Conservation (phyloP, 192 early-diverging fungal species). For the Dimargaris verticillata region DNA sequence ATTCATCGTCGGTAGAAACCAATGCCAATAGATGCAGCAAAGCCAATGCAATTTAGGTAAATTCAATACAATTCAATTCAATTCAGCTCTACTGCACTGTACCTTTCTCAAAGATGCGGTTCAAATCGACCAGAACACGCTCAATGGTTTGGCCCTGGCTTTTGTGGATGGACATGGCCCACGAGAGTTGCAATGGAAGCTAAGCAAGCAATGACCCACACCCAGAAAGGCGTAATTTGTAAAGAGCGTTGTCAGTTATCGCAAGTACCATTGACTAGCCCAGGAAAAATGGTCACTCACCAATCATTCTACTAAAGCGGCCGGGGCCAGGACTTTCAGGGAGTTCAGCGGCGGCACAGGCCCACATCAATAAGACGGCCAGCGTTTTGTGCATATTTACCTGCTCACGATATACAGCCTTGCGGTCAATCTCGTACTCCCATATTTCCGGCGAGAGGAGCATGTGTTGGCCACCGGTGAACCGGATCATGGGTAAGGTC, state of each 20-base stretch:
- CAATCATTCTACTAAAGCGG: no score
- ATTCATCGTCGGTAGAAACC: no score
- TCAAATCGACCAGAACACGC: conserved; percentile 53
- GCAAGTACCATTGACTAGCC: no score
- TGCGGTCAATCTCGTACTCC: conserved; percentile 30
- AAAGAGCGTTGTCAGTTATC: no score
- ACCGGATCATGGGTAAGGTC: conserved; percentile 22
- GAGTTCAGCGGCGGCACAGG: conserved; percentile 14
- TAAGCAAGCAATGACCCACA: no score
- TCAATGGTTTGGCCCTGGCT: conserved; percentile 77
- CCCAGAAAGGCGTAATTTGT: no score
- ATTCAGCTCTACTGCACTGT: no score
- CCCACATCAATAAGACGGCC: background rate
- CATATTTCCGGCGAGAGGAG: conserved; percentile 33
- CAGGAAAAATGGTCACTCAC: no score
- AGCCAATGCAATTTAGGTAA: no score
- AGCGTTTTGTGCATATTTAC: conserved; percentile 10
- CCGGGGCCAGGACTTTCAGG: no score
- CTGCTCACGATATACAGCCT: conserved; percentile 19
- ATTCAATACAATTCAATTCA: no score
- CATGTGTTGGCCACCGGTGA: conserved; percentile 27
- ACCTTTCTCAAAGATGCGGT: conserved; percentile 63
- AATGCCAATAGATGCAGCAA: no score
- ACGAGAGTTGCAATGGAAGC: conserved; percentile 63
- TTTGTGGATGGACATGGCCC: conserved; percentile 81